A percentile compares a stretch with the other conserved stretches of the same genome.
Conservation (phyloP, 2,329 filamentous ascomycete genomes). For the Aspergillus tanneri region DNA sequence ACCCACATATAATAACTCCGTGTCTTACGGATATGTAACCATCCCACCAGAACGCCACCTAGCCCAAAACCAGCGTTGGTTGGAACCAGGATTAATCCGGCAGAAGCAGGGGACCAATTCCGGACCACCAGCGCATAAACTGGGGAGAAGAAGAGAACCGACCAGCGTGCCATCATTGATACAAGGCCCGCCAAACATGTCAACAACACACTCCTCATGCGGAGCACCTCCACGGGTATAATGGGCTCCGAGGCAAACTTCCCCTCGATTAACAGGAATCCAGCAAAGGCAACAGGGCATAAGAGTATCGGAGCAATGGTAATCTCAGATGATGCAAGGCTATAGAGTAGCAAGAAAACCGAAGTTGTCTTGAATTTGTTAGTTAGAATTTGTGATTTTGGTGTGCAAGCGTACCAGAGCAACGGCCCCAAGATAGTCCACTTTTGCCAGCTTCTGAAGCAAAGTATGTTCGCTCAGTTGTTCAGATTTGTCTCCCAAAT, state of each 20-base stretch:
- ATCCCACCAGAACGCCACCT: conserved; percentile 71
- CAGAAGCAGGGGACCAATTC: conserved; percentile 65
- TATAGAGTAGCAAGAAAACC: conserved; percentile 70
- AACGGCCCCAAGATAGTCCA: conserved; percentile 73
- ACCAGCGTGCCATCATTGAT: conserved; percentile 79
- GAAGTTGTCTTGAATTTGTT: conserved; percentile 52
- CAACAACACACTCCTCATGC: conserved; percentile 67
- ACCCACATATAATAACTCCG: conserved; percentile 68
- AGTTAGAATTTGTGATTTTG: conserved; percentile 1
- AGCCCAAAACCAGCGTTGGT: conserved; percentile 77
- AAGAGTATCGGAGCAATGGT: conserved; percentile 59
- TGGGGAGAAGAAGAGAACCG: conserved; percentile 75
- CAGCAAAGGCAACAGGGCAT: conserved; percentile 58
- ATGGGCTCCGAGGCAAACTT: conserved; percentile 67
- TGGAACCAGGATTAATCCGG: conserved; percentile 74
- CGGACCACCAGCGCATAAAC: conserved; percentile 76
- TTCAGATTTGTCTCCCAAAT: conserved; percentile 32
- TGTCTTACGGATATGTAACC: conserved; percentile 69
- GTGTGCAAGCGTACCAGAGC: conserved; percentile 54
- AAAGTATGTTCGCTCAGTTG: conserved; percentile 41
- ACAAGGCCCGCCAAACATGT: conserved; percentile 73
- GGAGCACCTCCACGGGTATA: conserved; percentile 69
- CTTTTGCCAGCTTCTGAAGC: conserved; percentile 57
- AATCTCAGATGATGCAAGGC: conserved; percentile 64
- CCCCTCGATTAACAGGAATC: conserved; percentile 63